Evolutionary conservation across 225 moss, liverwort and hornwort genomes (phyloP).

Genomic region (Bryum argenteum): DNA sequence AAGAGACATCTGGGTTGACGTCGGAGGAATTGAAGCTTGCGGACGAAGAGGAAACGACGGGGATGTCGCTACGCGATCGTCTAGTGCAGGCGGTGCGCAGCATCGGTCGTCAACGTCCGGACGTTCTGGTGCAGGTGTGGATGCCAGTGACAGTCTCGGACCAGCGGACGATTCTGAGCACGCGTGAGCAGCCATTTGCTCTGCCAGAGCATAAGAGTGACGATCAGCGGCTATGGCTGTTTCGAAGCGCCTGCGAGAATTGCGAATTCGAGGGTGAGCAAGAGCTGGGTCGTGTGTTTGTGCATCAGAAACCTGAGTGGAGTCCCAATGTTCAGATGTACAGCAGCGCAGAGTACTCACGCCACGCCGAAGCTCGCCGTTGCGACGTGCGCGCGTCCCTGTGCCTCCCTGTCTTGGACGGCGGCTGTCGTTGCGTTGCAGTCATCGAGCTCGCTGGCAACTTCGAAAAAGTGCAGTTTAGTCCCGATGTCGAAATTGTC

Average conservation of each 20-base stretch:
- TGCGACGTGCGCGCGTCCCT: constrained; percentile 73
- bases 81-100: constrained; percentile 43
- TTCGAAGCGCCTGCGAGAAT: constrained; percentile 64
- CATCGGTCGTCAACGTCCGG: constrained; percentile 46
- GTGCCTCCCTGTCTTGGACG: constrained; percentile 72
- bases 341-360: constrained; percentile 61
- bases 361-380: constrained; percentile 61
- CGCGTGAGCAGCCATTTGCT: constrained; percentile 73
- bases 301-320: constrained; percentile 78
- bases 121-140: constrained; percentile 76
- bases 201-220: constrained; percentile 53
- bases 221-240: constrained; percentile 43
- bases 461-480: constrained; percentile 69
- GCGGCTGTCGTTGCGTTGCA: constrained; percentile 50
- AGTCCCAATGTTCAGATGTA: constrained; percentile 86
- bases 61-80: constrained; percentile 32
- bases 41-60: constrained; percentile 15
- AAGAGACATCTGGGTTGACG: constrained; percentile 36
- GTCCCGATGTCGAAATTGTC: constrained; percentile 70
- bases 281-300: constrained; percentile 75
- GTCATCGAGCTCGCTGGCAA: constrained; percentile 81
- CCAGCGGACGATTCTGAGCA: constrained; percentile 51
- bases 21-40: constrained; percentile 32
- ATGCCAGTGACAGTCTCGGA: constrained; percentile 46
- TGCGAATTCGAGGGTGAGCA: constrained; percentile 54